These are phyloP conservation scores for Beauveria pseudobassiana DNA, from an alignment of 2,329 filamentous ascomycete species.

Conservation along the genomic window DNA sequence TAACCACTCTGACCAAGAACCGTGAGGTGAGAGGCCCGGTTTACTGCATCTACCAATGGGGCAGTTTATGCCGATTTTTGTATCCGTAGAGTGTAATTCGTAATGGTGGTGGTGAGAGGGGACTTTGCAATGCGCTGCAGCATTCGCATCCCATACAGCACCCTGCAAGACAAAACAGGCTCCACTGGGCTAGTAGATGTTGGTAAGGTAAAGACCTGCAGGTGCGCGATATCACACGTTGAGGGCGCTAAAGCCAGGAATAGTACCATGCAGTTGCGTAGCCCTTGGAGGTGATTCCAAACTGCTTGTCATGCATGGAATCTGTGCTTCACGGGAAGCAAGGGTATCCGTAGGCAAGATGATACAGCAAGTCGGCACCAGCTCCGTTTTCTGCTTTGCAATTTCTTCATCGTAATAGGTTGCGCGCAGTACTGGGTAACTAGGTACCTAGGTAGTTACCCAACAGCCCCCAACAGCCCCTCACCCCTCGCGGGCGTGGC, in stretches of 20 bases:
- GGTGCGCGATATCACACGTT: neutral
- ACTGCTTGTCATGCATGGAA: neutral
- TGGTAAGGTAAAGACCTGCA: neutral
- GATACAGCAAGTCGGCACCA: neutral
- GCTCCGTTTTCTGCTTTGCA: neutral
- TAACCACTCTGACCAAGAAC: neutral
- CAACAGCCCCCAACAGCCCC: neutral
- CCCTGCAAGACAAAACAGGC: neutral
- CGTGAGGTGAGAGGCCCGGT: neutral
- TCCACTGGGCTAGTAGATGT: neutral
- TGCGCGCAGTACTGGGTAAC: no score
- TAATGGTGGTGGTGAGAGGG: neutral
- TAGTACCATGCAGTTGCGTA: neutral
- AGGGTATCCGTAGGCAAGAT: no score
- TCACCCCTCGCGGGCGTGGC: neutral
- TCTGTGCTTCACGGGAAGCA: no score
- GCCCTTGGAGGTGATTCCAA: neutral
- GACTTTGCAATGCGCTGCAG: neutral
- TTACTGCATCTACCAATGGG: neutral
- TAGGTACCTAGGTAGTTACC: no score
- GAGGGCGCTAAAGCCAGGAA: neutral
- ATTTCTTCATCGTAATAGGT: no score
- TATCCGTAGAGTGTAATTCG: neutral
- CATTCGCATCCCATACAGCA: conserved; percentile 4
- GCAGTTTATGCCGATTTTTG: neutral